Base-by-base conservation (phyloP, 371 early-diverging fungal genomes). In the Basidiobolus meristosporus region DNA sequence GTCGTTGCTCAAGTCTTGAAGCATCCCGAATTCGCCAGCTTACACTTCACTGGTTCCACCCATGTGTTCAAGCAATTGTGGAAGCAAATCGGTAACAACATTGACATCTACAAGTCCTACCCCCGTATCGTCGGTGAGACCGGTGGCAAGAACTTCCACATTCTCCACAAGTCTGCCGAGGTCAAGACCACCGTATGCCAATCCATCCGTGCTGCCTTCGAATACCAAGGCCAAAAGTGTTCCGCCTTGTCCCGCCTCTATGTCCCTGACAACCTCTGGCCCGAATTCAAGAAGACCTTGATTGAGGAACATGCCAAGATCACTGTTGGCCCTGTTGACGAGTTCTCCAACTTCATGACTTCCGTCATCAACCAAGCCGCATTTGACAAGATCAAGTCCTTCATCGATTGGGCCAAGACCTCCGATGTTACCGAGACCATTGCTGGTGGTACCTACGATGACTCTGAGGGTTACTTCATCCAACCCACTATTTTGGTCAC, bases 71-170 rank as follows among this genome's bases (percentile, higher is more conserved):
- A 83, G 60, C 60, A 73, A 49, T 63, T 97, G 56, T 95, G 93
- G 93, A 67, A 76, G 59, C 65, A 82, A 47, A 87, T 93, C 50
- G 86, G 77, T 41, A 65, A 76, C 54, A 91, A 91, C 67, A 72
- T 95, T 38, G 79, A 90, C 44, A 65, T 49, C 35, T 96, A 93
- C 70, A 69, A 69, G 56, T 70, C 76, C 40, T 97, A 90, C 57
- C 98, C 98, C 36, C 83, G 98, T 55, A 80, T 93, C 38, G 96
- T 95, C 21, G 98, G 96, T 50, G 98, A 93, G 59, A 93, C 95
- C 30, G 96, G 96, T 53, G 96, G 96, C 44, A 97, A 97, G 73
- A 97, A 96, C 73, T 90, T 86, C 73, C 98, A 97, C 51, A 62
- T 97, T 46, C 48, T 95, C 35, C 95, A 95, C 59, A 51, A 63